Base-by-base conservation (phyloP, 2,329 filamentous ascomycete species). In the Neoascochyta sp. region DNA sequence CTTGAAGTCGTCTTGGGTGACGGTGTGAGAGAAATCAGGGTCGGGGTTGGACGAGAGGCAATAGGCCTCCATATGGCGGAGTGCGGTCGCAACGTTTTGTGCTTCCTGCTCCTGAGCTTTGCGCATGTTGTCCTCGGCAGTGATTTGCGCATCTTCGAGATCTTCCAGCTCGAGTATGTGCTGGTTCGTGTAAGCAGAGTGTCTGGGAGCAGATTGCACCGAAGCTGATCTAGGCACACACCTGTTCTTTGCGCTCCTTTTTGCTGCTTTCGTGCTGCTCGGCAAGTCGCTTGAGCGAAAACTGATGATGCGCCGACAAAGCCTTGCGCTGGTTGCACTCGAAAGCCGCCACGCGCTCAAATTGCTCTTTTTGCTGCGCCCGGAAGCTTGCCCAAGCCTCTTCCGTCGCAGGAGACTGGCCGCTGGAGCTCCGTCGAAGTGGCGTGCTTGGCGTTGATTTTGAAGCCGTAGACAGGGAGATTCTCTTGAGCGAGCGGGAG, bases 41-140 rank as follows among this genome's bases (percentile, higher is more conserved):
- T 47, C 30, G 13, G 42, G 39, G 20, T 44, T 49, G 10, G 47
- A 56, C 9, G 66, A 67, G 4, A 59, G 57, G 34, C 68, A 71
- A 38, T 69, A 72, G 4, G 66, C 66, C 34, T 69, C 65, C 59
- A 71, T 70, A 36, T 71, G 64, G 36, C 65, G 66, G 3, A 71
- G 45, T 1, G 67, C 68, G 2, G 65, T 69, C 0, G 61, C 63
- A 8, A 60, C 61, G 41, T 69, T 68, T 20, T 63, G 57, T 9
- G 51, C 48, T 37, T 70, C 69, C 15, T 62, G 50, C 1, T 51
- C 54, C 13, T 72, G 69, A 3, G 51, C 33, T 29, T 59, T 52
- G 19, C 64, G 62, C 14, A 71, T 47, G 24, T 66, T 63, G 20
- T 65, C 59, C 41, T 70, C 67, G 12, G 61, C 63, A 9, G 54